phyloP scores from a whole-genome alignment of 169 alveolate genomes.

The Plasmodium fragile region DNA sequence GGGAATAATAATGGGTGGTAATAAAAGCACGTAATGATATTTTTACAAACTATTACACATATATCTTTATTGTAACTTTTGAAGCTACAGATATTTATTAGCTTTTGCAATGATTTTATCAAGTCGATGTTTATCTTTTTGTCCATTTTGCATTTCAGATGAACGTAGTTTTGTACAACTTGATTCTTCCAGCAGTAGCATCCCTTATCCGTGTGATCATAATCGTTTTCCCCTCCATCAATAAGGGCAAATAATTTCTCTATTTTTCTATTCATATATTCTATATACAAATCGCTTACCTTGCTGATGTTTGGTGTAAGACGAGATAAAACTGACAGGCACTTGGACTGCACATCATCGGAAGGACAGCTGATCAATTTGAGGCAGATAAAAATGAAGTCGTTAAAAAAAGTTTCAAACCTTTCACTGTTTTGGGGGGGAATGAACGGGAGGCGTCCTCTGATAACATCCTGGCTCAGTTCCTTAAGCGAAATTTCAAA shows the following conservation, averaged over 20 bases:
- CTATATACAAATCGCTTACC: background rate
- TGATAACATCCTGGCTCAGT: constrained; percentile 14
- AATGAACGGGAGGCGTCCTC: background rate
- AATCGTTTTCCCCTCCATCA: constrained; percentile 10
- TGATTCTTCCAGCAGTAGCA: background rate
- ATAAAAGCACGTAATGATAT: constrained; percentile 29
- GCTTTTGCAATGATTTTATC: constrained; percentile 21
- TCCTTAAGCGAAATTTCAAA: background rate
- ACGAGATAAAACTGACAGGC: background rate
- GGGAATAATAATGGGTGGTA: constrained; percentile 47
- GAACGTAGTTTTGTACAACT: constrained; percentile 17
- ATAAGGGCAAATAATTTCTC: constrained; percentile 30
- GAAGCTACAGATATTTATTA: constrained; percentile 15
- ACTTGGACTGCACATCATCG: constrained; percentile 18
- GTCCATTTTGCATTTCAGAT: constrained; percentile 46
- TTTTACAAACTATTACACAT: constrained; percentile 34
- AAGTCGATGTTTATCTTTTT: constrained; percentile 28
- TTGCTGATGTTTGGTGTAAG: constrained; percentile 22
- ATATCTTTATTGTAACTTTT: constrained; percentile 29
- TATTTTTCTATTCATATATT: constrained; percentile 31
- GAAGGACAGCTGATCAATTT: constrained; percentile 53
- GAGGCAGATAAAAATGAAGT: constrained; percentile 45
- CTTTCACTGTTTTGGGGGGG: background rate
- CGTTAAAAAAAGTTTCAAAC: constrained; percentile 34
- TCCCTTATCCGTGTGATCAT: constrained; percentile 12